Conservation (phyloP, 495 filamentous ascomycete genomes). For the Daldinia decipiens region DNA sequence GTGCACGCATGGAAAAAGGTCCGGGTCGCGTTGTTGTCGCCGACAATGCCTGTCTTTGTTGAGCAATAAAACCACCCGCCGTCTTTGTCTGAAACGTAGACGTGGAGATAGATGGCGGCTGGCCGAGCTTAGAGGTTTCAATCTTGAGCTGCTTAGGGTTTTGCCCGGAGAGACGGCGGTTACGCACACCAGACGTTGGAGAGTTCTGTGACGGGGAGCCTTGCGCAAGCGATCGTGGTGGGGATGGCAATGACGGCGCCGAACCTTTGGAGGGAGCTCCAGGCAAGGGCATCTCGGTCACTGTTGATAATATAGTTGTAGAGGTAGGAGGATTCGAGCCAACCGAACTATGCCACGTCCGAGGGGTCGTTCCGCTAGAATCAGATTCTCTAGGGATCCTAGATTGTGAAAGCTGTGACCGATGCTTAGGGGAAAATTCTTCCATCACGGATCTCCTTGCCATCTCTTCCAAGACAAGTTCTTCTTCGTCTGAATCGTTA, state of each 20-base stretch:
- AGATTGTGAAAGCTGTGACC: slow-evolving; percentile 52
- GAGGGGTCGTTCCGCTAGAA: slow-evolving; percentile 83
- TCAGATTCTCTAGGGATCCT: slow-evolving; percentile 87
- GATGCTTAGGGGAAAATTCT: slow-evolving; percentile 74
- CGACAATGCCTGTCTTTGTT: slow-evolving; percentile 58
- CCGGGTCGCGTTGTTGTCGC: slow-evolving; percentile 51
- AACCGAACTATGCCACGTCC: slow-evolving; percentile 88
- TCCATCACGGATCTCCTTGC: slow-evolving; percentile 87
- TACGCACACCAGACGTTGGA: slow-evolving; percentile 71
- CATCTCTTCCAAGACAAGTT: slow-evolving; percentile 92
- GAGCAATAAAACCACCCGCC: slow-evolving; percentile 53
- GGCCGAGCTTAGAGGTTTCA: slow-evolving; percentile 71
- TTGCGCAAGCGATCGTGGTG: slow-evolving; percentile 54
- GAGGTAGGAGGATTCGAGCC: slow-evolving; percentile 80
- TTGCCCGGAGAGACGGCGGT: slow-evolving; percentile 82
- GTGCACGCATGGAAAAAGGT: slow-evolving; percentile 46
- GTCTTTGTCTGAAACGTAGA: slow-evolving; percentile 57
- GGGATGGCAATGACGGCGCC: slow-evolving; percentile 53
- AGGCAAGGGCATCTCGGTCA: slow-evolving; percentile 69
- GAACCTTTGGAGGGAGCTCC: slow-evolving; percentile 41
- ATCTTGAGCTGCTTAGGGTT: slow-evolving; percentile 87
- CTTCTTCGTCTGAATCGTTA: slow-evolving; percentile 90
- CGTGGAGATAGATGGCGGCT: slow-evolving; percentile 53
- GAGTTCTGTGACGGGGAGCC: slow-evolving; percentile 51
- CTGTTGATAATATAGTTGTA: slow-evolving; percentile 77